A percentile compares a stretch with the other conserved stretches of the same genome.
These are phyloP conservation scores for Mentha longifolia DNA, from an alignment of 257 asterid species.

Conservation along the genomic window DNA sequence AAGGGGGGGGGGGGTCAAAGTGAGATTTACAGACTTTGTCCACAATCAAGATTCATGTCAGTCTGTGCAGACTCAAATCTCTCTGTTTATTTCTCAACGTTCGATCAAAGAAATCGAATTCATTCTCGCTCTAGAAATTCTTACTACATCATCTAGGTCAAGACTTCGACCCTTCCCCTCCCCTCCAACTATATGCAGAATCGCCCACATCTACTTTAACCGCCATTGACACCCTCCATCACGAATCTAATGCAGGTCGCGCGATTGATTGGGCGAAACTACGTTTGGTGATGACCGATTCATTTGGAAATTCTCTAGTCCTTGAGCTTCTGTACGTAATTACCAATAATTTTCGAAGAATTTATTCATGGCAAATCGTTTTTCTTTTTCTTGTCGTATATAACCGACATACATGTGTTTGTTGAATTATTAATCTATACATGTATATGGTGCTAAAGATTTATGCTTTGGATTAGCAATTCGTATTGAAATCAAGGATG, in stretches of 20 bases:
- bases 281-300: conserved; percentile 30
- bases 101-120: conserved; percentile 22
- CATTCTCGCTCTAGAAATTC: conserved; percentile 22
- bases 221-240: conserved; percentile 15
- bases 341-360: neutral
- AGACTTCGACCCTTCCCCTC: conserved; percentile 22
- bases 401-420: neutral
- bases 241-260: conserved; percentile 36
- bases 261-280: conserved; percentile 35
- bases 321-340: conserved; percentile 40
- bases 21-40: neutral
- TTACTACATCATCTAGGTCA: conserved; percentile 24
- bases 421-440: neutral
- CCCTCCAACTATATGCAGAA: conserved; percentile 19
- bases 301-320: conserved; percentile 18
- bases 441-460: neutral
- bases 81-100: conserved; percentile 20
- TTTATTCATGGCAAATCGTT: conserved; percentile 17
- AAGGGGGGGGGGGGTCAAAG: neutral
- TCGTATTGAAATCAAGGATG: conserved; percentile 6
- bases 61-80: conserved; percentile 28
- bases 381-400: neutral
- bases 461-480: conserved; percentile 22
- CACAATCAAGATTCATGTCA: conserved; percentile 22
- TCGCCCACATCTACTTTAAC: conserved; percentile 14